These are phyloP conservation scores for Syzygium malaccense DNA, from an alignment of 441 rosid species.

Conservation along the genomic window DNA sequence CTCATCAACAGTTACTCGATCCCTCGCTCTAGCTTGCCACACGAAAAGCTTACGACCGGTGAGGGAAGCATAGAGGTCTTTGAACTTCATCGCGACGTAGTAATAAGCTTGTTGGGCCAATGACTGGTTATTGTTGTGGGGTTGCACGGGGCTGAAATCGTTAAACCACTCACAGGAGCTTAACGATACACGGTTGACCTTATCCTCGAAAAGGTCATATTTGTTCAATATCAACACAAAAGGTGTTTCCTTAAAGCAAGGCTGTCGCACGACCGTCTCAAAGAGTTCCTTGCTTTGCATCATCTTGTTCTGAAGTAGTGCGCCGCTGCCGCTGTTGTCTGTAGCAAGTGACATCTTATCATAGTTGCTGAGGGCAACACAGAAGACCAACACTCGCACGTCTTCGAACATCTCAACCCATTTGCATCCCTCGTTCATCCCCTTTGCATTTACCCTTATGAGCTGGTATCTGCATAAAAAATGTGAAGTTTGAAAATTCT, in stretches of 20 bases:
- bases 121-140: conserved; percentile 60
- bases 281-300: conserved; percentile 88
- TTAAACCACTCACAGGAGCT: conserved; percentile 85
- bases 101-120: conserved; percentile 89
- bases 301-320: conserved; percentile 73
- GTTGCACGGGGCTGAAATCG: conserved; percentile 76
- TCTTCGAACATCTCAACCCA: conserved; percentile 99
- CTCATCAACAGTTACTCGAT: conserved; percentile 60
- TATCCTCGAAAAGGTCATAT: conserved; percentile 92
- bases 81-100: conserved; percentile 93
- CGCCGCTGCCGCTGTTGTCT: conserved; percentile 38
- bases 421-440: conserved; percentile 96
- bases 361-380: conserved; percentile 79
- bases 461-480: conserved; percentile 66
- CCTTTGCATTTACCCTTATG: conserved; percentile 81
- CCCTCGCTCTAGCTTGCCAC: conserved; percentile 92
- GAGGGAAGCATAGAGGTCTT: conserved; percentile 72
- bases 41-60: conserved; percentile 82
- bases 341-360: conserved; percentile 60
- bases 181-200: conserved; percentile 52
- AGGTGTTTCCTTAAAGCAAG: conserved; percentile 83
- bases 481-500: background rate
- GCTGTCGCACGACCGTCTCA: conserved; percentile 71
- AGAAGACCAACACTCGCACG: conserved; percentile 77
- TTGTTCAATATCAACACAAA: conserved; percentile 85